phyloP scores from a whole-genome alignment of 352 stramenopile species.

The Pythium sukuiense region DNA sequence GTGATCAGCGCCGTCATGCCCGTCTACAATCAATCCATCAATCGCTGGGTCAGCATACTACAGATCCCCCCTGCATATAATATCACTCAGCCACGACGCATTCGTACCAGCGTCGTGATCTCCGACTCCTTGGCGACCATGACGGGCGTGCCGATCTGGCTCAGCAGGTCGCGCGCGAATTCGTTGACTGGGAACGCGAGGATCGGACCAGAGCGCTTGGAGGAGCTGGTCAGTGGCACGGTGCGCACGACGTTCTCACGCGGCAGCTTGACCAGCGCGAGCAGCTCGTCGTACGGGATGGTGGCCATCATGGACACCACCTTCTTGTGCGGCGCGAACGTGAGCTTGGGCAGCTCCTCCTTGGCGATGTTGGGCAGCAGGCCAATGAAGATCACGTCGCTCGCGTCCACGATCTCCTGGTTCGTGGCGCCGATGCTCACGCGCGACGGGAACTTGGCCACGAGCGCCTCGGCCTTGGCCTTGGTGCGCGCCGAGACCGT shows the following conservation, averaged over 20 bases:
- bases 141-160: slow-evolving; percentile 79
- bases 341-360: slow-evolving; percentile 70
- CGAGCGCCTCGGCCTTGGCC: slow-evolving; percentile 75
- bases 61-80: no score
- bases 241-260: slow-evolving; percentile 75
- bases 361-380: slow-evolving; percentile 72
- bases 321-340: slow-evolving; percentile 56
- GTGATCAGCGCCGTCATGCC: slow-evolving; percentile 85
- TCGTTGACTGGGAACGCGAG: slow-evolving; percentile 76
- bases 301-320: slow-evolving; percentile 90
- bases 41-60: background rate
- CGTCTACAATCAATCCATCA: slow-evolving; percentile 35
- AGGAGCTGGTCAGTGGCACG: slow-evolving; percentile 68
- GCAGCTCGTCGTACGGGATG: slow-evolving; percentile 83
- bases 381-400: slow-evolving; percentile 82
- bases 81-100: no score
- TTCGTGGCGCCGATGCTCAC: slow-evolving; percentile 68
- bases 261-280: slow-evolving; percentile 67
- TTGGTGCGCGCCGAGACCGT: slow-evolving; percentile 70
- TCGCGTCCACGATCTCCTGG: slow-evolving; percentile 83
- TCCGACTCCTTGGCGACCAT: slow-evolving; percentile 78
- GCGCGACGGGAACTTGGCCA: slow-evolving; percentile 60
- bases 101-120: slow-evolving; percentile 75
- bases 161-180: slow-evolving; percentile 64
- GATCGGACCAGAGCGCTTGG: slow-evolving; percentile 79